phyloP scores from a whole-genome alignment of 495 filamentous ascomycete genomes.

The Neurospora sp. region DNA sequence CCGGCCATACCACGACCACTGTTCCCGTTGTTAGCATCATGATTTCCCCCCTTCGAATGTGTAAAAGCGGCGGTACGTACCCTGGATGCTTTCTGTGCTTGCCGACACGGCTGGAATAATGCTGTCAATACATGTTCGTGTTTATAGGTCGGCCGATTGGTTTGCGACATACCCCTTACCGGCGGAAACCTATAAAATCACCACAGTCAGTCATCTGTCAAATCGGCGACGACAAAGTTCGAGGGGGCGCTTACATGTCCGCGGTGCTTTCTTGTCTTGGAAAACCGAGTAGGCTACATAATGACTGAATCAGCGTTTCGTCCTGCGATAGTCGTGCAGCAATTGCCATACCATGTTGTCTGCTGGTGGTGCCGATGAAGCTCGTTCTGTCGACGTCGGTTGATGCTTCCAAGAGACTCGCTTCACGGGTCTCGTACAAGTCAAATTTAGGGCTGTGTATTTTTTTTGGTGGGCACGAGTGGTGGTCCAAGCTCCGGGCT shows the following conservation, averaged over 20 bases:
- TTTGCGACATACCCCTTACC: conserved; percentile 27
- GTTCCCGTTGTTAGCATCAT: not conserved
- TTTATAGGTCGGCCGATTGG: conserved; percentile 11
- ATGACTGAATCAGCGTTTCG: conserved; percentile 15
- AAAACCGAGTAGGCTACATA: conserved; percentile 26
- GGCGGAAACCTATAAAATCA: conserved; percentile 24
- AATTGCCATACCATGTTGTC: conserved; percentile 25
- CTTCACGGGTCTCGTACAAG: conserved; percentile 14
- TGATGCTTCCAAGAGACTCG: conserved; percentile 19
- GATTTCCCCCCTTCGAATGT: not conserved
- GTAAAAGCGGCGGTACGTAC: not conserved
- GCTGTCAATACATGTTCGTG: conserved; percentile 16
- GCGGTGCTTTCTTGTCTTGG: conserved; percentile 32
- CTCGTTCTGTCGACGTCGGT: conserved; percentile 18
- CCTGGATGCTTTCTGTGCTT: conserved; percentile 30
- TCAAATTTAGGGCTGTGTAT: conserved; percentile 26
- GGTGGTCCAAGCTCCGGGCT: conserved; percentile 9
- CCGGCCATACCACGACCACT: conserved; percentile 32
- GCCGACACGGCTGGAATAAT: conserved; percentile 22
- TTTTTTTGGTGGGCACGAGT: conserved; percentile 26
- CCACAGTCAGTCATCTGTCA: conserved; percentile 16
- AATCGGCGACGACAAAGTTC: not conserved
- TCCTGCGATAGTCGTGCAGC: not conserved
- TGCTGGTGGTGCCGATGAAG: conserved; percentile 25
- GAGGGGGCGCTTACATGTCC: conserved; percentile 23